phyloP scores from a whole-genome alignment of 2,329 filamentous ascomycete species.

The Simplicillium sp. region DNA sequence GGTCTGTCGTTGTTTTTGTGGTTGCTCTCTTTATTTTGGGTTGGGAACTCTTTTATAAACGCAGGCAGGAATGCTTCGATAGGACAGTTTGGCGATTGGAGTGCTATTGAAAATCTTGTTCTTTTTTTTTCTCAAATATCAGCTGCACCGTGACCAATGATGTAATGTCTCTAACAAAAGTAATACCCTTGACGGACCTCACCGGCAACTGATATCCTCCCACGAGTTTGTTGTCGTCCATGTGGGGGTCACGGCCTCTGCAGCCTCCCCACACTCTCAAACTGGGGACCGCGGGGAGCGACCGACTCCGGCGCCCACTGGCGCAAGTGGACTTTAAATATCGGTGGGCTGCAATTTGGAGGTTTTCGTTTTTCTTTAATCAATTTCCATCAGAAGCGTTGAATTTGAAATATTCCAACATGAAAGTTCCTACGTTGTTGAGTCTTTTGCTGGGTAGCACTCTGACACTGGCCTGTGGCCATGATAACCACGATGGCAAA shows the following conservation, averaged over 20 bases:
- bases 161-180: too few species aligned
- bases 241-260: too few species aligned
- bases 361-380: not conserved
- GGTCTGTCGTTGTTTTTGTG: constrained; percentile 7
- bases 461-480: constrained; percentile 16
- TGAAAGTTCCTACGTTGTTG: constrained; percentile 16
- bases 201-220: too few species aligned
- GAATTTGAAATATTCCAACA: constrained; percentile 4
- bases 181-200: too few species aligned
- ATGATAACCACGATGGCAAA: constrained; percentile 23
- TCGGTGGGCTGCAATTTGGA: not conserved
- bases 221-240: too few species aligned
- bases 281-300: constrained; percentile 6
- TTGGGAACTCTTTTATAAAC: constrained; percentile 23
- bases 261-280: too few species aligned
- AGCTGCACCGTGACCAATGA: not conserved
- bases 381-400: not conserved
- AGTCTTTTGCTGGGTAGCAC: constrained; percentile 16
- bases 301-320: constrained; percentile 1
- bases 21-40: constrained; percentile 18
- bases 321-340: not conserved
- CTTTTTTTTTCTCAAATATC: constrained; percentile 14
- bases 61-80: constrained; percentile 31
- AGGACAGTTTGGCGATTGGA: constrained; percentile 39
- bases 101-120: constrained; percentile 30